Evolutionary conservation across 1,139 yeast species (phyloP).

Genomic region (Insectozyma bohioensis): DNA sequence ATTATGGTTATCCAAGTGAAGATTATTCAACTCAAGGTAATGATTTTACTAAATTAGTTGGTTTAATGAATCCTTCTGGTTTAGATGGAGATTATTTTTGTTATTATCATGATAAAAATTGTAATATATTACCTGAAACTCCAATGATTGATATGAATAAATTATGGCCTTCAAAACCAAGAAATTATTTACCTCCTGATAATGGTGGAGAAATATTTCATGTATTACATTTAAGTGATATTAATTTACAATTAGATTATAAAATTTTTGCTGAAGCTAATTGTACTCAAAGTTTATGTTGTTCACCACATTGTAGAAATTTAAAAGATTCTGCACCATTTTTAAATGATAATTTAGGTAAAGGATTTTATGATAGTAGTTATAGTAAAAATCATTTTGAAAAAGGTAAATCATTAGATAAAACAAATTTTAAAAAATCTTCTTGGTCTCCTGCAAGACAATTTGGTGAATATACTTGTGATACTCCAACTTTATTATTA

Average conservation of each 20-base stretch:
- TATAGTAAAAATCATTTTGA: conserved; percentile 23
- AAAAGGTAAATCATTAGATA: conserved; percentile 24
- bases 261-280: conserved; percentile 27
- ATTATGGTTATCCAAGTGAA: conserved; percentile 23
- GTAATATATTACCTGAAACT: conserved; percentile 45
- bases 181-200: conserved; percentile 27
- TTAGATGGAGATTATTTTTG: conserved; percentile 57
- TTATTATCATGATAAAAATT: conserved; percentile 41
- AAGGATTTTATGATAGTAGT: conserved; percentile 25
- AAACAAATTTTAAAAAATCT: conserved; percentile 15
- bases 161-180: conserved; percentile 41
- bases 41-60: conserved; percentile 48
- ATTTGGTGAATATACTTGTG: conserved; percentile 33
- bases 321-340: conserved; percentile 11
- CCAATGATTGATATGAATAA: conserved; percentile 38
- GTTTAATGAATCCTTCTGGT: conserved; percentile 46
- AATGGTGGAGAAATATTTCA: conserved; percentile 20
- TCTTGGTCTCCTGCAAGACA: conserved; percentile 29
- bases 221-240: conserved; percentile 31
- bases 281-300: conserved; percentile 30
- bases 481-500: conserved; percentile 27
- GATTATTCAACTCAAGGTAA: conserved; percentile 22
- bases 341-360: conserved; percentile 14
- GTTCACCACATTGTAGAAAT: conserved; percentile 23
- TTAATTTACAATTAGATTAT: conserved; percentile 27